Evolutionary conservation across 108 stramenopile species (phyloP), one percentile per base, ranked within the genome.

Genomic region (Fistulifera pelliculosa): DNA sequence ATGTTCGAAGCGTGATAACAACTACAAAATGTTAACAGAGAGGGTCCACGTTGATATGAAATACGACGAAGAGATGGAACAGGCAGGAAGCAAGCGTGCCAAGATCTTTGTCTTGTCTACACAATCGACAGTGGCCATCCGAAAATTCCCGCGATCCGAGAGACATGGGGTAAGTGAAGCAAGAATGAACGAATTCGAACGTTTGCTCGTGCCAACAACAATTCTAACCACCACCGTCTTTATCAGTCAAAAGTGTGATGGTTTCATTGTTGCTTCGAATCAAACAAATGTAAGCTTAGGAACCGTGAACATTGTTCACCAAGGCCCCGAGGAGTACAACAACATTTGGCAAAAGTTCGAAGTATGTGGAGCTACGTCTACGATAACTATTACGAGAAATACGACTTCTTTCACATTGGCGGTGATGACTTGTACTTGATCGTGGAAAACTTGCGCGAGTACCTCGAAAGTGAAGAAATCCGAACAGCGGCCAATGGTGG

Each of bases 341-440:
- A 98, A 98, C 73, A 98, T 98, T 60, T 98, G 97, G 97, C 97
- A 98, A 98, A 98, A 58, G 79, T 93, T 22, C 73, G 95, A 43
- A 66, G 81, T 24, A 96, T 95, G 79, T 98, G 95, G 95, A 73
- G 71, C n/a, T 96, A 93, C 65, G 72, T 98, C 7, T 85, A 94
- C 61, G 83, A 89, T 66, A 91, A 96, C 65, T 96, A 94, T 51
- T 82, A 85, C 24, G 69, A 70, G 24, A 64, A 70, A 38, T 76
- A 76, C 49, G 74, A 74, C 44, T 83, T 71, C 64, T 83, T 87
- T 56, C 81, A 83, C 49, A 83, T 81, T 28, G 80, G 77, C 15
- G 91, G 87, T 41, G 97, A 98, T 54, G 97, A 98, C 70, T 62
- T 96, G 45, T 96, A 82, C 52, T 60, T 95, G 41, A 64, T 98